phyloP scores from a whole-genome alignment of 148 eudicot genomes.

The Simmondsia chinensis region DNA sequence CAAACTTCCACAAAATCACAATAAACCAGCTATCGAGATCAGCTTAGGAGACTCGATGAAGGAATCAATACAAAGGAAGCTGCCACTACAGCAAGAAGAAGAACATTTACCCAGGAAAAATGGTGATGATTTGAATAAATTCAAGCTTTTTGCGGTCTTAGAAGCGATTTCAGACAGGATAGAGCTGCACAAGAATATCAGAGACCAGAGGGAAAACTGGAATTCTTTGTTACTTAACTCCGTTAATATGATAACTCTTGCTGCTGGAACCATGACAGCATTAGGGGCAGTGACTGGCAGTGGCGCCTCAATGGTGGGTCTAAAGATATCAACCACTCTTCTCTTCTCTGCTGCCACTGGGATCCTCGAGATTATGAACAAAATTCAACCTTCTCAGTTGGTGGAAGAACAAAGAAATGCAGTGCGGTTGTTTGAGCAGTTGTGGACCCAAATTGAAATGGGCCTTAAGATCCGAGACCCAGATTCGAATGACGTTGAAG shows the following conservation, averaged over 20 bases:
- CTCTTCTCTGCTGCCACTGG: constrained; percentile 44
- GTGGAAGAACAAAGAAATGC: constrained; percentile 65
- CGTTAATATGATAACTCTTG: constrained; percentile 49
- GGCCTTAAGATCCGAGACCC: constrained; percentile 11
- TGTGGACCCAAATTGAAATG: constrained; percentile 20
- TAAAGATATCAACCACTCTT: constrained; percentile 37
- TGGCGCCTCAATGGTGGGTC: constrained; percentile 1
- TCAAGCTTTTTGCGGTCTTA: constrained; percentile 34
- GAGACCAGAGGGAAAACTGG: constrained; percentile 53
- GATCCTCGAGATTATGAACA: constrained; percentile 39
- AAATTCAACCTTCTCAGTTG: constrained; percentile 66
- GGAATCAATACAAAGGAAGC: no score
- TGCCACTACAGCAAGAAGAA: neutral
- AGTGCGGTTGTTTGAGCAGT: constrained; percentile 34
- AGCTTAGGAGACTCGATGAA: no score
- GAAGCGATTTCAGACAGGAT: constrained; percentile 48
- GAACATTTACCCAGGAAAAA: neutral
- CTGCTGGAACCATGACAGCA: constrained; percentile 50
- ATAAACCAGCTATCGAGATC: no score
- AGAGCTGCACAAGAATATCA: constrained; percentile 58
- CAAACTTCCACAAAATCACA: no score
- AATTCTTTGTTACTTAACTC: constrained; percentile 49
- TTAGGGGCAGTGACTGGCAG: constrained; percentile 17
- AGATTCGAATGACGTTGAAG: constrained; percentile 21
- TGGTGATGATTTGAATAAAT: neutral